phyloP scores from a whole-genome alignment of 495 filamentous ascomycete genomes.

The Aspergillus egyptiacus region DNA sequence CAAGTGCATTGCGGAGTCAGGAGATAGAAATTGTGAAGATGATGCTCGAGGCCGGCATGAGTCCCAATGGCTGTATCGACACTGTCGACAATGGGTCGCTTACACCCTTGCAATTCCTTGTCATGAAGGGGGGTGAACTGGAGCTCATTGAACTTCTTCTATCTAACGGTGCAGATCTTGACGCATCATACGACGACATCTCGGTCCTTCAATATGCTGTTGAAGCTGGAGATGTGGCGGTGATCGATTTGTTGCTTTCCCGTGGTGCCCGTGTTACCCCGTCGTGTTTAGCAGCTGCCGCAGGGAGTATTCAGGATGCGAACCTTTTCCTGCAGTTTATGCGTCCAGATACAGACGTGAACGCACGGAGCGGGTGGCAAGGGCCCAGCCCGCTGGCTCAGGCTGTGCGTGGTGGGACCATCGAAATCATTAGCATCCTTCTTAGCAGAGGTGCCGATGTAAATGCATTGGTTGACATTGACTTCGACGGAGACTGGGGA shows the following conservation, averaged over 20 bases:
- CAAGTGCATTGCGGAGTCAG: conserved; percentile 1
- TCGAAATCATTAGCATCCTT: conserved; percentile 8
- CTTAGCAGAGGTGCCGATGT: conserved; percentile 14
- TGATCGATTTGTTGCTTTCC: neutral
- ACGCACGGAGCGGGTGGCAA: neutral
- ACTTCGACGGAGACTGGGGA: neutral
- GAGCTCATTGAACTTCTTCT: conserved; percentile 3
- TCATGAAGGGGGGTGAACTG: neutral
- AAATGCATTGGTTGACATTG: conserved; percentile 5
- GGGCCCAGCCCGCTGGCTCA: neutral
- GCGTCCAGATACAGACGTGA: neutral
- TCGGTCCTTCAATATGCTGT: conserved; percentile 8
- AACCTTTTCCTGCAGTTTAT: neutral
- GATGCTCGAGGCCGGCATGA: conserved; percentile 4
- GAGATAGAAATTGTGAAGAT: conserved; percentile 4
- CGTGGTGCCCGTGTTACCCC: conserved; percentile 3
- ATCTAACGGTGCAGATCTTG: conserved; percentile 1
- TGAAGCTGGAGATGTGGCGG: neutral
- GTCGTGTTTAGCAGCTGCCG: neutral
- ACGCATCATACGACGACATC: neutral
- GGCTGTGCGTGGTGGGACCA: conserved; percentile 4
- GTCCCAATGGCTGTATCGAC: conserved; percentile 7
- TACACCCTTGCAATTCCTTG: conserved; percentile 7
- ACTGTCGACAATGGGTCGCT: conserved; percentile 2
- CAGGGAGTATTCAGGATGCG: neutral